phyloP scores from a whole-genome alignment of 1,284 basidiomycete species.

The Microbotryum saponariae region DNA sequence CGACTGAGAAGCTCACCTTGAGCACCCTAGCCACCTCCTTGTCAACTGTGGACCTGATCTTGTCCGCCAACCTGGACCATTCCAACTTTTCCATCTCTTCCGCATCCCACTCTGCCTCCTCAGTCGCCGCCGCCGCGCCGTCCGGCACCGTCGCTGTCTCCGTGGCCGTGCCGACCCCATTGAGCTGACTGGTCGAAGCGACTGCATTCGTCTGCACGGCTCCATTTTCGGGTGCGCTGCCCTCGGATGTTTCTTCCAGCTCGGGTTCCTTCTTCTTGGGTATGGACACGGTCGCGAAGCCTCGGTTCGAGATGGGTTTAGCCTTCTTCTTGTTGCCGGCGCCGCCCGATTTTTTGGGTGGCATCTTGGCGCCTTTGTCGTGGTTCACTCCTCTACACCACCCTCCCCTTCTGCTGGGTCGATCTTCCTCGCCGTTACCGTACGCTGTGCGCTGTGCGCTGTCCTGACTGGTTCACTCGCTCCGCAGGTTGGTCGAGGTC shows the following conservation, averaged over 20 bases:
- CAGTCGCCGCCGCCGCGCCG: background rate
- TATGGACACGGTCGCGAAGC: conserved; percentile 29
- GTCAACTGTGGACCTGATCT: conserved; percentile 76
- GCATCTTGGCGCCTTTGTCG: conserved; percentile 7
- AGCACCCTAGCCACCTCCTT: conserved; percentile 70
- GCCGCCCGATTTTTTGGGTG: conserved; percentile 23
- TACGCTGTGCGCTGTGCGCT: too few species aligned
- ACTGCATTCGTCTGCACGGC: background rate
- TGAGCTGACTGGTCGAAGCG: background rate
- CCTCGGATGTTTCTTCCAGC: background rate
- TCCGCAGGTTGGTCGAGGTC: background rate
- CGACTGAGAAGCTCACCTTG: conserved; percentile 46
- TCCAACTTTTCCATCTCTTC: conserved; percentile 49
- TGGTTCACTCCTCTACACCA: too few species aligned
- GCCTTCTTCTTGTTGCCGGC: conserved; percentile 24
- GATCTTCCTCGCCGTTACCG: background rate
- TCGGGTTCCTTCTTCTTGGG: conserved; percentile 18
- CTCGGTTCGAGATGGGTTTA: conserved; percentile 14
- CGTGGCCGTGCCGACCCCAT: too few species aligned
- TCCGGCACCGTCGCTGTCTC: background rate
- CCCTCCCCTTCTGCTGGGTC: too few species aligned
- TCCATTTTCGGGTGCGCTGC: background rate
- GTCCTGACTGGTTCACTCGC: background rate
- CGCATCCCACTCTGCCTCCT: conserved; percentile 38
- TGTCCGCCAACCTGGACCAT: conserved; percentile 64